phyloP scores from a whole-genome alignment of 148 eudicot species.

The Agrostemma githago region DNA sequence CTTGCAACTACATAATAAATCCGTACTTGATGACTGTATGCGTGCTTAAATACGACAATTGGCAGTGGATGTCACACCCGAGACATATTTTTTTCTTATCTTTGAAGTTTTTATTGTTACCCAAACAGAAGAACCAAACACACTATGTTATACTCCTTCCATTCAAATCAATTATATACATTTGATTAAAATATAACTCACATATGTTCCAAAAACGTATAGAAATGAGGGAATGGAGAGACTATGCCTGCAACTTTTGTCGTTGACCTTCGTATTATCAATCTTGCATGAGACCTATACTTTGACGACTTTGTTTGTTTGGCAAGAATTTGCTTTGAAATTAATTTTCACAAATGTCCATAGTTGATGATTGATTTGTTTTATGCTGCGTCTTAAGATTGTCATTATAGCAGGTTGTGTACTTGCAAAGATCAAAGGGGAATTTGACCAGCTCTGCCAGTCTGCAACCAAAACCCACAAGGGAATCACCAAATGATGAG shows the following conservation, averaged over 20 bases:
- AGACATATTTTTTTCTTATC: neutral
- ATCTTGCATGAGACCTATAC: neutral
- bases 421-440: constrained; percentile 57
- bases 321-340: neutral
- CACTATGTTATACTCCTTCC: neutral
- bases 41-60: neutral
- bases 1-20: neutral
- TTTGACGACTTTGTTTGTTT: neutral
- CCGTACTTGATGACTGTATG: neutral
- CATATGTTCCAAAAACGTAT: too few relatives aligned
- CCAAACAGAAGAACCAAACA: neutral
- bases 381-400: constrained; percentile 16
- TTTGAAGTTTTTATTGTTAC: neutral
- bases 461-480: constrained; percentile 51
- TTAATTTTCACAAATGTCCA: neutral
- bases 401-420: constrained; percentile 57
- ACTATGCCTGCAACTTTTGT: neutral
- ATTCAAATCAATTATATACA: too few relatives aligned
- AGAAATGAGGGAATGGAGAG: too few relatives aligned
- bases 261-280: neutral
- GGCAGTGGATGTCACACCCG: neutral
- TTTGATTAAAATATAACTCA: too few relatives aligned
- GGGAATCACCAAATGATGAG: constrained; percentile 50
- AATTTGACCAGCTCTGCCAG: constrained; percentile 35
- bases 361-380: neutral